Percentiles rank a stretch among this genome's conserved stretches.
These are phyloP conservation scores for Neopestalotiopsis sp. DNA, from an alignment of 2,329 filamentous ascomycete genomes.

Conservation along the genomic window DNA sequence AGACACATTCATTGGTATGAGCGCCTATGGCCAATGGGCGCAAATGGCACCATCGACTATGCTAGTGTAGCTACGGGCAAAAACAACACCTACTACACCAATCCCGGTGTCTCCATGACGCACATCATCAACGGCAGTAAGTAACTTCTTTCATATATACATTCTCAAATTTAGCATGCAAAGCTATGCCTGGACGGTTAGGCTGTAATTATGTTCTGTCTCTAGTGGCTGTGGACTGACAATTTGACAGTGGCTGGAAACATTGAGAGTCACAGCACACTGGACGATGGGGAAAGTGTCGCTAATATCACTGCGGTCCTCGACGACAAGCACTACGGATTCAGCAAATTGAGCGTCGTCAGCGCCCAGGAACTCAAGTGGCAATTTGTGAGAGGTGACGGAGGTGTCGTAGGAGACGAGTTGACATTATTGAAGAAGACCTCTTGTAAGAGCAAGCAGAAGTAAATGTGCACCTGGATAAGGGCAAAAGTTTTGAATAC, in stretches of 20 bases:
- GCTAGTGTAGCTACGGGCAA: constrained; percentile 10
- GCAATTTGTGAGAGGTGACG: constrained; percentile 10
- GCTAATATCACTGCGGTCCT: constrained; percentile 3
- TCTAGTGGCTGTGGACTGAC: not conserved
- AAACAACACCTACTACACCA: constrained; percentile 13
- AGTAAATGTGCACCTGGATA: not conserved
- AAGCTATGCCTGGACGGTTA: no score
- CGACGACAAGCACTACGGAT: constrained; percentile 14
- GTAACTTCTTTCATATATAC: not conserved
- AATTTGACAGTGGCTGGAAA: not conserved
- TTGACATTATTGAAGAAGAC: constrained; percentile 8
- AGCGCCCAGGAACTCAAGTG: constrained; percentile 11
- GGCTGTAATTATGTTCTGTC: no score
- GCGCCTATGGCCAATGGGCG: constrained; percentile 5
- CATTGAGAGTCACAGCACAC: constrained; percentile 7
- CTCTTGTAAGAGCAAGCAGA: not conserved
- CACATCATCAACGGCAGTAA: constrained; percentile 12
- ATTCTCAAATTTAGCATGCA: no score
- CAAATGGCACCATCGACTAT: constrained; percentile 11
- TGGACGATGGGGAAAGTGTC: constrained; percentile 1
- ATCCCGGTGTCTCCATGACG: constrained; percentile 4
- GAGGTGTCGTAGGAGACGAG: not conserved
- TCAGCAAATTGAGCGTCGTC: constrained; percentile 13
- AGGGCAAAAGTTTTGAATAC: no score
- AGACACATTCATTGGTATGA: constrained; percentile 12